Conservation (phyloP, 495 filamentous ascomycete genomes). For the Xylaria flabelliformis region DNA sequence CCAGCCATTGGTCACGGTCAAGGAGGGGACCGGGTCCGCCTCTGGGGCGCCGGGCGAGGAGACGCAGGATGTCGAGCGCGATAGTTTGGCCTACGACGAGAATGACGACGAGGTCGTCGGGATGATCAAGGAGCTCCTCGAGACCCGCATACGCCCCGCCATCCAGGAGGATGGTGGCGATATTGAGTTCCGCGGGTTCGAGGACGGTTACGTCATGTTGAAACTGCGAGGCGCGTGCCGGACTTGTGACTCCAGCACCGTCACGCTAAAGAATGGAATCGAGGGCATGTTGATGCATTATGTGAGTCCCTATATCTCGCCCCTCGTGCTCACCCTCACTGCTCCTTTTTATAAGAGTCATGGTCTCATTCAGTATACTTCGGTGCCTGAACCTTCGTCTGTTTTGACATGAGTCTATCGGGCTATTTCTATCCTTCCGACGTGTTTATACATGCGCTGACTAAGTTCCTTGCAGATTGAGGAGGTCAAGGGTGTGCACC, state of each 20-base stretch:
- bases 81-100: slow-evolving; percentile 79
- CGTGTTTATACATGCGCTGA: slow-evolving; percentile 26
- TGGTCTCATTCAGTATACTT: neutral
- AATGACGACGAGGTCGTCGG: slow-evolving; percentile 91
- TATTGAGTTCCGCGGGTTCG: slow-evolving; percentile 91
- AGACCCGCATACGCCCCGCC: slow-evolving; percentile 90
- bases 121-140: slow-evolving; percentile 98
- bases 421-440: neutral
- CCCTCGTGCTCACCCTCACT: neutral
- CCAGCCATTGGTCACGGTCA: slow-evolving; percentile 77
- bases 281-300: slow-evolving; percentile 93
- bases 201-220: slow-evolving; percentile 81
- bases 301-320: slow-evolving; percentile 44
- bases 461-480: slow-evolving; percentile 69
- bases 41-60: slow-evolving; percentile 15
- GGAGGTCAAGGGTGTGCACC: slow-evolving; percentile 90
- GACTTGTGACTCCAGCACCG: slow-evolving; percentile 94
- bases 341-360: neutral
- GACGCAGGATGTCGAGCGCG: slow-evolving; percentile 53
- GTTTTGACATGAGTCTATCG: neutral
- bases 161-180: slow-evolving; percentile 98
- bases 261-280: slow-evolving; percentile 95
- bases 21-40: slow-evolving; percentile 55
- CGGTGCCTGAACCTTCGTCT: slow-evolving; percentile 4
- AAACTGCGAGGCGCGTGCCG: slow-evolving; percentile 93